phyloP scores from a whole-genome alignment of 164 flowering plant species.

The Saururus chinensis region DNA sequence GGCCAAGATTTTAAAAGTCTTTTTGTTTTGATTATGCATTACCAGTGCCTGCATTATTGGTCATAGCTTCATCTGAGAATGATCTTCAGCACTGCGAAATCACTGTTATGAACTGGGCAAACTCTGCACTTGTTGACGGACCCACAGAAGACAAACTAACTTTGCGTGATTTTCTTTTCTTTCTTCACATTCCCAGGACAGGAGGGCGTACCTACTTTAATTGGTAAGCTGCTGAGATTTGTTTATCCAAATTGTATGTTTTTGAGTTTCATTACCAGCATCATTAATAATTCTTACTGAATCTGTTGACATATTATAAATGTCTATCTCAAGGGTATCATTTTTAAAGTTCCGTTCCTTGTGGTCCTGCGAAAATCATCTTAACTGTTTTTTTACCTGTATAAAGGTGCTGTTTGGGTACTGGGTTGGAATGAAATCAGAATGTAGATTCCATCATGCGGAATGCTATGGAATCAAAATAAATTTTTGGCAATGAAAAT shows the following conservation, averaged over 20 bases:
- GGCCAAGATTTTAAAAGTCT: background rate
- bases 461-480: too few species aligned
- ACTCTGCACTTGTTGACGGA: conserved; percentile 39
- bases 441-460: too few species aligned
- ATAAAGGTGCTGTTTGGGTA: too few species aligned
- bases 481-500: too few species aligned
- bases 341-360: background rate
- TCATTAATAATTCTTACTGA: background rate
- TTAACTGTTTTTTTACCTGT: background rate
- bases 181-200: conserved; percentile 93
- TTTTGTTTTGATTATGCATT: background rate
- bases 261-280: background rate
- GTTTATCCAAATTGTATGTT: background rate
- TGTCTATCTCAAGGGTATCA: background rate
- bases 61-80: conserved; percentile 22
- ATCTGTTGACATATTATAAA: background rate
- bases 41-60: conserved; percentile 18
- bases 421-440: too few species aligned
- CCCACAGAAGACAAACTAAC: conserved; percentile 48
- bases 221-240: conserved; percentile 37
- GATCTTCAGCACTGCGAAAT: conserved; percentile 55
- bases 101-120: conserved; percentile 64
- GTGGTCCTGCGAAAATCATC: background rate
- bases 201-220: conserved; percentile 92
- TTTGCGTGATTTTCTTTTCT: conserved; percentile 69